phyloP scores from a whole-genome alignment of 2,329 filamentous ascomycete genomes.

The Diplodia corticola region DNA sequence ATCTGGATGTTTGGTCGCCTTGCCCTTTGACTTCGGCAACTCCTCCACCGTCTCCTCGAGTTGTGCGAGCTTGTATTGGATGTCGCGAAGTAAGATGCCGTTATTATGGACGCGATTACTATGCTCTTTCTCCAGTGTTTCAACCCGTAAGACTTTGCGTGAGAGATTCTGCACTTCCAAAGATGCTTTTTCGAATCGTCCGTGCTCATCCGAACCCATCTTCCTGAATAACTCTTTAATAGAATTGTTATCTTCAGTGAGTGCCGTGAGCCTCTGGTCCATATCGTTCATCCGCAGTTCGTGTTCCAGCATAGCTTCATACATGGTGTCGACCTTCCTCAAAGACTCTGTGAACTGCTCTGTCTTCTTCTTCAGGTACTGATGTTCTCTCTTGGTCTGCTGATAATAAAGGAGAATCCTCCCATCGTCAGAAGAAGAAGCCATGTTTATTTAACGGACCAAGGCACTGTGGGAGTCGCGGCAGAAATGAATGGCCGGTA shows the following conservation, averaged over 20 bases:
- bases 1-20: neutral
- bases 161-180: constrained; percentile 13
- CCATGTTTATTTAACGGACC: neutral
- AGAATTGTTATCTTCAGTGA: neutral
- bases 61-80: constrained; percentile 8
- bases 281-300: constrained; percentile 13
- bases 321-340: neutral
- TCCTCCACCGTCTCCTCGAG: neutral
- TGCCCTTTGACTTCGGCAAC: neutral
- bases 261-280: neutral
- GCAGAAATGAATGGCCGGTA: neutral
- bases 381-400: constrained; percentile 14
- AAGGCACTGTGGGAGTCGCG: neutral
- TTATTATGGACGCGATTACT: neutral
- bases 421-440: neutral
- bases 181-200: constrained; percentile 12
- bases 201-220: neutral
- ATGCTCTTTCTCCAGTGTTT: constrained; percentile 4
- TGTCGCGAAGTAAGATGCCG: neutral
- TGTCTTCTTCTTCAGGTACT: constrained; percentile 21
- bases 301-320: constrained; percentile 16
- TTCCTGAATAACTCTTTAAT: neutral
- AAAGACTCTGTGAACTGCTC: constrained; percentile 16
- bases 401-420: constrained; percentile 8
- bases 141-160: constrained; percentile 20